Evolutionary conservation across 2,329 filamentous ascomycete genomes (phyloP).

Genomic region (Penicillium sp.): DNA sequence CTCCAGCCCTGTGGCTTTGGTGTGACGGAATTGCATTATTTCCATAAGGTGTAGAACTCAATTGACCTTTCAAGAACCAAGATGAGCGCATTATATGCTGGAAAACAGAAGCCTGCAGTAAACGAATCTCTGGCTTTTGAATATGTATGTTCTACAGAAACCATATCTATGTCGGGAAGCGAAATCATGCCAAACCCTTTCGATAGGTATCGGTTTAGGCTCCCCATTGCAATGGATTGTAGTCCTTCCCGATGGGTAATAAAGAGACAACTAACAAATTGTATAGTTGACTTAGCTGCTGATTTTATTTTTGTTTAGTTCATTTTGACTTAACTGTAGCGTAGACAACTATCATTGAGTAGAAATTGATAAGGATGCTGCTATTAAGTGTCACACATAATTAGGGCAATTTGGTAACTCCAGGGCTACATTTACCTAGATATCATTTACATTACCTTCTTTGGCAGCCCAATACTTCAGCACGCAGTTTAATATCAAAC

Average conservation of each 20-base stretch:
- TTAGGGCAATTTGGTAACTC: no score
- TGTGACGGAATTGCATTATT: background rate
- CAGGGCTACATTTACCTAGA: no score
- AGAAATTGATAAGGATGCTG: no score
- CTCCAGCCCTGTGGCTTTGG: background rate
- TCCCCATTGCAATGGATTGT: background rate
- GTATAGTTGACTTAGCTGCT: background rate
- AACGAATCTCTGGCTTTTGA: background rate
- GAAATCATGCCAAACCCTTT: background rate
- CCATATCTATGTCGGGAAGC: background rate
- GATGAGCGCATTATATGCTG: background rate
- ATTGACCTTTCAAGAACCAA: background rate
- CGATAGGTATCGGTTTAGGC: no score
- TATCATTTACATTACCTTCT: no score
- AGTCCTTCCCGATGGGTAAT: no score
- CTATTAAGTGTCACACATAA: no score
- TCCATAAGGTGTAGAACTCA: background rate
- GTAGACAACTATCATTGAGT: no score
- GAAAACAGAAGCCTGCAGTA: background rate
- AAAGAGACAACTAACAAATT: background rate
- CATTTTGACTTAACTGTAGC: no score
- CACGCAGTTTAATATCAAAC: no score
- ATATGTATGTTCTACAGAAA: background rate
- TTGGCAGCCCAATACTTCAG: no score
- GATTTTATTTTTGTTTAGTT: no score